A percentile compares a stretch with the other conserved stretches of the same genome.
Conservation (phyloP, 176 grass and related monocot species). For the Bonia amplexicaulis region DNA sequence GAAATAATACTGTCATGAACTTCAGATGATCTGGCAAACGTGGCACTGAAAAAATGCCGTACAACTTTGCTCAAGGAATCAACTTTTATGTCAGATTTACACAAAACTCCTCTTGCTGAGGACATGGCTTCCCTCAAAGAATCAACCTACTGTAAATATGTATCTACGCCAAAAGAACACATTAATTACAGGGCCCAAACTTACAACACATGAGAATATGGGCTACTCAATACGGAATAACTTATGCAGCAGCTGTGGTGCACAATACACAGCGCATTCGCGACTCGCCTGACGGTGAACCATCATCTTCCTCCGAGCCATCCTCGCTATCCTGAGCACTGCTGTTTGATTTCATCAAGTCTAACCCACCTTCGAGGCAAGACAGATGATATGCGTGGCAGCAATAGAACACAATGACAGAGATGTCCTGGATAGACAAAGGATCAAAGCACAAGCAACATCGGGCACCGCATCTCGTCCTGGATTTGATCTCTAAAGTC, state of each 20-base stretch:
- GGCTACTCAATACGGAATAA: conserved; percentile 7
- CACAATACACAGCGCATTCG: conserved; percentile 90
- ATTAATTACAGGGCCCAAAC: conserved; percentile 65
- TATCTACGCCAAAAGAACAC: conserved; percentile 34
- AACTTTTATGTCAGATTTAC: conserved; percentile 8
- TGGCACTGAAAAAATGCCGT: conserved; percentile 32
- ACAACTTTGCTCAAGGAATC: conserved; percentile 33
- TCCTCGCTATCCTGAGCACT: conserved; percentile 32
- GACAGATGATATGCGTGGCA: conserved; percentile 84
- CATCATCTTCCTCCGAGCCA: conserved; percentile 41
- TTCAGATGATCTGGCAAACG: conserved; percentile 27
- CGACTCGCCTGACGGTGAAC: conserved; percentile 29
- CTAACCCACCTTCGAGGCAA: conserved; percentile 71
- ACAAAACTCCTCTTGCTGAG: conserved; percentile 25
- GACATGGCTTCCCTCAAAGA: conserved; percentile 39
- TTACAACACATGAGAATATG: conserved; percentile 33
- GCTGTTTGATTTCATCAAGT: conserved; percentile 52
- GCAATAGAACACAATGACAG: conserved; percentile 84
- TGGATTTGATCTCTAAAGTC: conserved; percentile 66
- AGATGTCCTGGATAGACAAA: conserved; percentile 65
- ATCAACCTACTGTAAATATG: conserved; percentile 52
- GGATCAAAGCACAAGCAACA: conserved; percentile 97
- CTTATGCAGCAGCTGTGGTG: conserved; percentile 74
- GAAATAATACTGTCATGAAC: neutral
- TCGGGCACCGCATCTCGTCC: conserved; percentile 70